Evolutionary conservation across 1,284 basidiomycete species (phyloP), one percentile per base, ranked within the genome.

Genomic region (Neotropicomus parvogracilis): DNA sequence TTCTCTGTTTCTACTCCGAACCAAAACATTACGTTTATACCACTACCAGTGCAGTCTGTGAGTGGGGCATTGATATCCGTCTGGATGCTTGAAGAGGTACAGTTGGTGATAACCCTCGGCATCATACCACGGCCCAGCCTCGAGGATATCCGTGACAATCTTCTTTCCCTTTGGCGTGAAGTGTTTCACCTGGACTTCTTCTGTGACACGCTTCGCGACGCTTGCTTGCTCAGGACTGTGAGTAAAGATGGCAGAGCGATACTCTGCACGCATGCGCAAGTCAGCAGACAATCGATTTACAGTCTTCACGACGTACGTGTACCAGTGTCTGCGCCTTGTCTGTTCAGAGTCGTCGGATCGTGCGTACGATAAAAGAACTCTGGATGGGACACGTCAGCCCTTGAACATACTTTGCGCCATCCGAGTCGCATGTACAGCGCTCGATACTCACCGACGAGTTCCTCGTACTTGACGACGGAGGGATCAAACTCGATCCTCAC

Each of bases 351-450:
- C 20, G 93, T 97, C 2, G 95, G 92, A 61, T 98, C 94, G 65
- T 99, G 95, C 0, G 91, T 95, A 39, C 95, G 81, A 67, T 91
- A 95, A 70, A 95, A 94, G 74, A 93, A 94, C 70, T 95, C 92
- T 83, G 64, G 4, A 31, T 16, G 13, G 5, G 8, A 26, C 6
- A 3, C 21, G 9, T 45, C 31, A 28, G 29, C 11, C 6, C 17
- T 19, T 6, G 33, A 20, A 28, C n/a, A n/a, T n/a, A 19, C 16
- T 24, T 24, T 4, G 27, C 8, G 17, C 16, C 28, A 24, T 21
- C 2, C 26, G 1, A 24, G 14, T 13, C 31, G 12, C 17, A 19
- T 60, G 32, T 21, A 10, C 13, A 4, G 20, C 14, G n/a, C n/a
- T n/a, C n/a, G n/a, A n/a, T n/a, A 35, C 82, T 56, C 62, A 83